Evolutionary conservation across 257 asterid genomes (phyloP), one percentile per base, ranked within the genome.

Genomic region (Paulownia fortunei): DNA sequence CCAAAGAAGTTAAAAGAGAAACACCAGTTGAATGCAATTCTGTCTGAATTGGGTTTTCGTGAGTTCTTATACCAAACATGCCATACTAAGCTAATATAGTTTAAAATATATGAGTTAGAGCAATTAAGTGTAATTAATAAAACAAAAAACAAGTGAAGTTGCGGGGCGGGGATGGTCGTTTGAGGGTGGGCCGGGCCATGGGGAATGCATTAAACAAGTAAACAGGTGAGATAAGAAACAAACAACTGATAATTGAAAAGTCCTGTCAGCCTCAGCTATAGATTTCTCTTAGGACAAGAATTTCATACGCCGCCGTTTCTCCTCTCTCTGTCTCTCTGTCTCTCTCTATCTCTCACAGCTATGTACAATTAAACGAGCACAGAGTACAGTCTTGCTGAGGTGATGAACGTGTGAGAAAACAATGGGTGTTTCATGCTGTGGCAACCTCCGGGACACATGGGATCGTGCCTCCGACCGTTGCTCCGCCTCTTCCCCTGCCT

Each of bases 401-500:
- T 27, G 64, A 76, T 84, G 87, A 80, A 78, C 87, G 74, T 64
- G 51, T 83, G 87, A 84, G 66, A 69, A 44, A 49, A 84, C 37
- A 80, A 93, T 95, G 98, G 96, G 96, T 73, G 90, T 70, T 74
- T 72, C 79, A 51, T 86, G 97, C 84, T 85, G 88, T 80, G 73
- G 78, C 81, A 73, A 80, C 78, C 82, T 84, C 81, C 89, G 95
- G 56, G 86, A 78, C 81, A 67, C 82, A 24, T 83, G 91, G 87
- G 85, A 77, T 80, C 96, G 94, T 81, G 81, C 82, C 79, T 81
- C 84, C 80, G 94, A 90, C 88, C 93, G 94, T 16, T 93, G 94
- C 82, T 84, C 86, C 91, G 93, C 80, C 80, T 93, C 79, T 83
- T 88, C 73, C 97, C 98, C 16, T 90, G 96, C 82, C 90, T 96